A percentile compares a stretch with the other conserved stretches of the same genome.
These are phyloP conservation scores for Botrytis deweyae DNA, from an alignment of 2,329 filamentous ascomycete species.

Conservation along the genomic window DNA sequence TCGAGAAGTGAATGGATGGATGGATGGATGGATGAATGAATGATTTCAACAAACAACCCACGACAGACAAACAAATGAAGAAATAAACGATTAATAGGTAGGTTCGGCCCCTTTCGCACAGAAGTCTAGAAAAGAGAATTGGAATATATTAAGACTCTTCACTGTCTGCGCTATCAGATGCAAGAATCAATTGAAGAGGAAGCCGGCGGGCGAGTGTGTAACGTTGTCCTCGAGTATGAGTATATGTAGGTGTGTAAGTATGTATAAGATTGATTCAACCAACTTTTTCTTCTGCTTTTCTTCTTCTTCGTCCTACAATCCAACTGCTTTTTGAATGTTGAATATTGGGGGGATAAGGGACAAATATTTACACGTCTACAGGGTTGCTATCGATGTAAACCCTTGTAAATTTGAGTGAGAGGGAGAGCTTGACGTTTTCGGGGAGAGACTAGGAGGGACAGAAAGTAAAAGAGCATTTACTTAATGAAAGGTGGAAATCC, in stretches of 20 bases:
- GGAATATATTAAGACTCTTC: not conserved
- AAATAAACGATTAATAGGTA: not conserved
- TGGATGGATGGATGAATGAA: not conserved
- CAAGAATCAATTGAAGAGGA: not conserved
- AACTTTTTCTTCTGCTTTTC: not conserved
- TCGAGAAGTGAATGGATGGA: not conserved
- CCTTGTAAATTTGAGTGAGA: not conserved
- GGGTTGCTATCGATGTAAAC: not conserved
- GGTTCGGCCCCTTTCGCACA: not conserved
- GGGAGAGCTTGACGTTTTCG: not conserved
- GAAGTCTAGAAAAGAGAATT: not conserved
- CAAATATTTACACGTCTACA: not conserved
- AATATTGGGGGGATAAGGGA: constrained; percentile 7
- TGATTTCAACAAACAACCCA: not conserved
- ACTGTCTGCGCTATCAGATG: not conserved
- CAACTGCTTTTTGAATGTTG: not conserved
- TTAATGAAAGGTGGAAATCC: constrained; percentile 12
- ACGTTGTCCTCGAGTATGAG: not conserved
- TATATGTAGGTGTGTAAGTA: not conserved
- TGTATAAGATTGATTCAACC: not conserved
- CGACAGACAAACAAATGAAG: not conserved
- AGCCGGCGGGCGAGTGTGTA: not conserved
- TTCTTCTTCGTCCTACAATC: not conserved
- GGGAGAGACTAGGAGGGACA: not conserved
- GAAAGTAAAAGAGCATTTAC: not conserved